Evolutionary conservation across 108 stramenopile genomes (phyloP).

Genomic region (Poteriospumella lacustris): DNA sequence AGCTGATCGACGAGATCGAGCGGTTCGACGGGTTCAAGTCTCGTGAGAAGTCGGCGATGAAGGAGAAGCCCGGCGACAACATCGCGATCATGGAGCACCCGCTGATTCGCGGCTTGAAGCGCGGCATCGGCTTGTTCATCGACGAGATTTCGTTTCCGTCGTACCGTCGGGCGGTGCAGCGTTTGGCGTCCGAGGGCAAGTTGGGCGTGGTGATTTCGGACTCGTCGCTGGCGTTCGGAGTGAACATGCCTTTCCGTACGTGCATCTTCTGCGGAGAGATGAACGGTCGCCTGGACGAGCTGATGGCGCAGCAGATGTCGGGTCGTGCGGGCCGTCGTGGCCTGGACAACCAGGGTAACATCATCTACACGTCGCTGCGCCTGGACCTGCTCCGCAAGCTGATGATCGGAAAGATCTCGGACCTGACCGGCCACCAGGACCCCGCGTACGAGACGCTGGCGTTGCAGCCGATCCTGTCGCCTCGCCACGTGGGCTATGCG

Average conservation of each 20-base stretch:
- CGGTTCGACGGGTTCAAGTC: background rate
- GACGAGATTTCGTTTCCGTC: conserved; percentile 92
- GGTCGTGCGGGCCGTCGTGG: conserved; percentile 97
- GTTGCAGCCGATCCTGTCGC: conserved; percentile 14
- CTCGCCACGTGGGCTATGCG: background rate
- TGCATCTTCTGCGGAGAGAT: conserved; percentile 95
- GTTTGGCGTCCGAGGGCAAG: conserved; percentile 92
- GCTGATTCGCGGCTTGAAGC: conserved; percentile 87
- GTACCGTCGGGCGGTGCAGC: conserved; percentile 93
- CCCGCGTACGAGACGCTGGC: conserved; percentile 42
- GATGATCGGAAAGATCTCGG: conserved; percentile 93
- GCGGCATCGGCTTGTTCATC: conserved; percentile 97
- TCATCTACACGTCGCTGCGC: conserved; percentile 92
- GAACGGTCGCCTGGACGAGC: conserved; percentile 76
- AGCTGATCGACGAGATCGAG: background rate
- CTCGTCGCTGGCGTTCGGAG: conserved; percentile 94
- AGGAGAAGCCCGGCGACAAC: conserved; percentile 48
- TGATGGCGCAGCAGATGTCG: conserved; percentile 98
- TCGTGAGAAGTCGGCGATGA: background rate
- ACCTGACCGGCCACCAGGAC: conserved; percentile 89
- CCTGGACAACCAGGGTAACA: conserved; percentile 98
- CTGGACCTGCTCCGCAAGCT: conserved; percentile 91
- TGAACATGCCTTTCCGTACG: conserved; percentile 99
- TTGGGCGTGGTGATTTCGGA: conserved; percentile 97
- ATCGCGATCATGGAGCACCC: conserved; percentile 79